phyloP scores from a whole-genome alignment of 176 grass and related monocot species.

The Musa schizocarpa region DNA sequence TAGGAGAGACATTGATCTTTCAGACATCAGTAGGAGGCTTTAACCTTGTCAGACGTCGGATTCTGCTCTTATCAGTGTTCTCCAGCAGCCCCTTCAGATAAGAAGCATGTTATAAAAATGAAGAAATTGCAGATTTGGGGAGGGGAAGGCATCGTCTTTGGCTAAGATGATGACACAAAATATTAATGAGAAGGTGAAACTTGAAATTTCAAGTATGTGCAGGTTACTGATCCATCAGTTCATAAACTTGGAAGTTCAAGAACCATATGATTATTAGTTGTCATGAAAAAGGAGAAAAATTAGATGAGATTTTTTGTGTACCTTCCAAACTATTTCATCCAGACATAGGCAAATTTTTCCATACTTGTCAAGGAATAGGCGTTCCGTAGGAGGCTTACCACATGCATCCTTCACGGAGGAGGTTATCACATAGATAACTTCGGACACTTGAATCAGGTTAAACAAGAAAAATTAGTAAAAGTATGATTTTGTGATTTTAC shows the following conservation, averaged over 20 bases:
- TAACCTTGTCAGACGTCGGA: slow-evolving; percentile 56
- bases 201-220: too few relatives aligned
- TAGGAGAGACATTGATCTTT: not conserved
- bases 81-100: slow-evolving; percentile 54
- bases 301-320: slow-evolving; percentile 17
- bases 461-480: too few relatives aligned
- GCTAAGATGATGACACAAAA: too few relatives aligned
- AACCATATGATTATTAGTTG: too few relatives aligned
- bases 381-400: slow-evolving; percentile 59
- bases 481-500: not conserved
- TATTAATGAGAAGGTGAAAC: too few relatives aligned
- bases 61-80: slow-evolving; percentile 68
- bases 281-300: too few relatives aligned
- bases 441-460: slow-evolving; percentile 37
- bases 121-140: not conserved
- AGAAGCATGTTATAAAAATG: not conserved
- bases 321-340: slow-evolving; percentile 94
- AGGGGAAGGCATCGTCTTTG: too few relatives aligned
- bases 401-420: slow-evolving; percentile 85
- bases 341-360: slow-evolving; percentile 87
- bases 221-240: too few relatives aligned
- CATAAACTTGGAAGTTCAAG: too few relatives aligned
- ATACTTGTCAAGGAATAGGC: slow-evolving; percentile 97
- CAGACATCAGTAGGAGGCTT: slow-evolving; percentile 70
- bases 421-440: slow-evolving; percentile 75